These are phyloP conservation scores for Agapanthus africanus DNA, from an alignment of 106 monocot species.

Conservation along the genomic window DNA sequence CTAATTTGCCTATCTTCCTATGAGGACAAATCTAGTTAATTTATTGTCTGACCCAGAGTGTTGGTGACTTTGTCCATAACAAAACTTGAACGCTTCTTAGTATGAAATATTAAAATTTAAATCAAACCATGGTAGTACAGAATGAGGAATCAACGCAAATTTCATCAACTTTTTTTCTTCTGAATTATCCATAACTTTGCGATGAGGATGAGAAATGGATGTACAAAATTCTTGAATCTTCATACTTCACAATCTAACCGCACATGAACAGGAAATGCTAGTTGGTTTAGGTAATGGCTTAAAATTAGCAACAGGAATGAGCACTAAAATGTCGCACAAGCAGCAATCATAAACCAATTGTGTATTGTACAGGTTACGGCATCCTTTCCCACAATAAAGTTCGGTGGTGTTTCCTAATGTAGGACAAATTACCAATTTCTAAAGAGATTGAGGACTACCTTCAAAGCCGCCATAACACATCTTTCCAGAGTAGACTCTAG, in stretches of 20 bases:
- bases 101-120: not conserved
- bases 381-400: not conserved
- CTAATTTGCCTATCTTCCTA: no score
- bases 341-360: not conserved
- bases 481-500: slow-evolving; percentile 33
- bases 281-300: not conserved
- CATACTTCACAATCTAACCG: not conserved
- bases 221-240: not conserved
- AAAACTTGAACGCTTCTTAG: not conserved
- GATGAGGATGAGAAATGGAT: not conserved
- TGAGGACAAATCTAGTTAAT: no score
- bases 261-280: not conserved
- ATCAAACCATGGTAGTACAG: no score
- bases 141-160: not conserved
- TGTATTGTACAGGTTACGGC: not conserved
- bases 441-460: slow-evolving; percentile 31
- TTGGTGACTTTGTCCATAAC: not conserved
- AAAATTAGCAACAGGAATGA: not conserved
- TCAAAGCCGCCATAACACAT: slow-evolving; percentile 50
- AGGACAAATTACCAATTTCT: no score
- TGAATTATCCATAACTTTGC: not conserved
- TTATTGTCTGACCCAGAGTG: no score
- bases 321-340: not conserved
- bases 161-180: not conserved
- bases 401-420: not conserved